Base-by-base conservation (phyloP, 768 basidiomycete genomes). In the Phallus indusiatus region DNA sequence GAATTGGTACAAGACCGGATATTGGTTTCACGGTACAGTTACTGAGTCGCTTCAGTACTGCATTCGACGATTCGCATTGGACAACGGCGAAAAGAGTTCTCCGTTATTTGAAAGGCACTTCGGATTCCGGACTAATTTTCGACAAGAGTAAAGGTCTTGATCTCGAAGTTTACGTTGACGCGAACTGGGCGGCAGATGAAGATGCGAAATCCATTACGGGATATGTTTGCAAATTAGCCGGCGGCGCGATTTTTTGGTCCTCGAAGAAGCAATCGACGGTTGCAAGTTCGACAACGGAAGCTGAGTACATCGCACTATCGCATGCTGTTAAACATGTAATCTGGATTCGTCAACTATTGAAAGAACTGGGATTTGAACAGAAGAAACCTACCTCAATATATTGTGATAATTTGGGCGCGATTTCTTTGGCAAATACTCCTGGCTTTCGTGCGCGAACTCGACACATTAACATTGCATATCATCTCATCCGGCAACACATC, bases 61-160 rank as follows among this genome's bases (percentile, higher is more conserved):
- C 74, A 56, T 75, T 75, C 0, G 64, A 63, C 8, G 36, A 46
- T 1, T 55, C 57, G 1, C 77, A 80, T 60, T 77, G 74, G 70
- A 61, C 63, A 0, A 74, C 73, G 2, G 67, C 72, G 8, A 74
- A 74, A 55, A 69, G 68, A n/a, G 60, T 79, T 20, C 68, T 76
- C 47, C 64, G 69, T 1, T 81, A 80, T 62, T 65, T 81, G 51
- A 63, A 65, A 18, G 70, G 67, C 10, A 74, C 73, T 4, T 36
- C 47, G 5, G 63, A 68, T 47, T 55, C 50, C 5, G 18, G 37
- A 4, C 14, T 54, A 47, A 20, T 16, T 21, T 18, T 42, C 8
- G 18, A 42, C 34, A 6, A 56, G 22, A 33, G 10, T 5, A 36
- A 24, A 8, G 11, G 18, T 9, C 21, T 17, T 12, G 24, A 24